Conservation (phyloP, 192 early-diverging fungal species). For the Linderina pennispora region DNA sequence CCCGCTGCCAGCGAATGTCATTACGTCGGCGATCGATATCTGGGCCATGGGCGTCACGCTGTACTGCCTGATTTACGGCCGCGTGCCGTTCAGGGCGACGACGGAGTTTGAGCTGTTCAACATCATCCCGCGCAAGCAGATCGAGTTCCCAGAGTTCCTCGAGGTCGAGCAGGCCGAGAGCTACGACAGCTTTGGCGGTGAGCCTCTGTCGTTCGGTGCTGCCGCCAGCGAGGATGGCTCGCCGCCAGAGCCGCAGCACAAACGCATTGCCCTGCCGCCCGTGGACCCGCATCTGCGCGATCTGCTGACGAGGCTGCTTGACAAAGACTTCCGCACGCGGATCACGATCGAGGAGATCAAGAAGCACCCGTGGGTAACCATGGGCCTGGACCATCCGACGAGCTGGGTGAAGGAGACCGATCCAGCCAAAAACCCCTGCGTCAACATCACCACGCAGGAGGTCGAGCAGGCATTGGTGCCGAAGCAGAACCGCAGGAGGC, state of each 20-base stretch:
- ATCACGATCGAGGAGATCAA: conserved; percentile 87
- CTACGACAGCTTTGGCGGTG: conserved; percentile 5
- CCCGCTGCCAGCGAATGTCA: conserved; percentile 46
- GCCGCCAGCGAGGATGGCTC: conserved; percentile 18
- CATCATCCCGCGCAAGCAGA: conserved; percentile 71
- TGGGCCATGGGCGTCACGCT: conserved; percentile 98
- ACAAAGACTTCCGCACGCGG: conserved; percentile 79
- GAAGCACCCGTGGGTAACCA: conserved; percentile 86
- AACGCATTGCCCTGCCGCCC: conserved; percentile 14
- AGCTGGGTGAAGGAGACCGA: conserved; percentile 78
- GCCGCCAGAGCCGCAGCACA: conserved; percentile 26
- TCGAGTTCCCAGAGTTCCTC: conserved; percentile 47
- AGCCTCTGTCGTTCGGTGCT: conserved; percentile 2
- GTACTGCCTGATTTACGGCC: conserved; percentile 89
- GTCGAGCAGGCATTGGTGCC: conserved; percentile 52
- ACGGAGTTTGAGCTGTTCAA: conserved; percentile 96
- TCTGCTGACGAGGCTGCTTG: conserved; percentile 66
- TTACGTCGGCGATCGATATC: conserved; percentile 88
- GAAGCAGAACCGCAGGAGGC: conserved; percentile 27
- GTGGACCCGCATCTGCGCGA: conserved; percentile 61
- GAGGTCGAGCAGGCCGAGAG: conserved; percentile 13
- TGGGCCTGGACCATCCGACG: conserved; percentile 56
- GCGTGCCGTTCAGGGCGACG: conserved; percentile 87
- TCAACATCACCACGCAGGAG: conserved; percentile 80
- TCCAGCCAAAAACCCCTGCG: conserved; percentile 57